These are phyloP conservation scores for Pterulicium gracile DNA, from an alignment of 1,284 basidiomycete genomes.

Conservation along the genomic window DNA sequence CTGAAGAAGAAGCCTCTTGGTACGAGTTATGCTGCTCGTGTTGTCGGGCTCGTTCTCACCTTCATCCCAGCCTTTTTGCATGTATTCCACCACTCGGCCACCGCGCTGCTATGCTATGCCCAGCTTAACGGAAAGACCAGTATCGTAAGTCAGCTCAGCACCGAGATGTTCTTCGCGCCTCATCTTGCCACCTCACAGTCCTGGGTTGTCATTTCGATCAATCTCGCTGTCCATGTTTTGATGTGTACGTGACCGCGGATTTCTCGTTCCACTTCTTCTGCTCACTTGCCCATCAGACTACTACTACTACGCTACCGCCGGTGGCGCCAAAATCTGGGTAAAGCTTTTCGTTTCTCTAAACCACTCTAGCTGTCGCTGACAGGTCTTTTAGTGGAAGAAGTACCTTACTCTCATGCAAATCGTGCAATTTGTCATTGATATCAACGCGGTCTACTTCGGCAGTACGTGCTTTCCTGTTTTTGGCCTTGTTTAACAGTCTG, in stretches of 20 bases:
- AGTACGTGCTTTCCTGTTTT: slow-evolving; percentile 44
- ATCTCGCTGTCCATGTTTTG: slow-evolving; percentile 91
- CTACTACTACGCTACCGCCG: slow-evolving; percentile 95
- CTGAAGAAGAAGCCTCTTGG: slow-evolving; percentile 96
- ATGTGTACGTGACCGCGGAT: slow-evolving; percentile 68
- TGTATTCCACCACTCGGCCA: slow-evolving; percentile 99
- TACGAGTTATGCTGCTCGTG: slow-evolving; percentile 25
- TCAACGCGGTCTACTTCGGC: slow-evolving; percentile 86
- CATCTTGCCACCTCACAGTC: slow-evolving; percentile 42
- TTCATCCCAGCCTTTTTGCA: slow-evolving; percentile 76
- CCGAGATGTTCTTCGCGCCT: slow-evolving; percentile 1
- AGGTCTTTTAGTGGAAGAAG: slow-evolving; percentile 77
- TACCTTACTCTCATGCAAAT: slow-evolving; percentile 96
- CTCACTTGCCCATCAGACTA: too few species aligned
- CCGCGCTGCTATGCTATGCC: slow-evolving; percentile 88
- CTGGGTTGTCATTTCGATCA: slow-evolving; percentile 93
- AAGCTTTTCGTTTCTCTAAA: slow-evolving; percentile 16
- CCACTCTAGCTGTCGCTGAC: slow-evolving; percentile 7
- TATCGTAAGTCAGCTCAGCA: slow-evolving; percentile 68
- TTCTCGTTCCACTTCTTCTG: slow-evolving; percentile 6
- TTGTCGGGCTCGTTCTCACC: slow-evolving; percentile 1
- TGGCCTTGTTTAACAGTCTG: slow-evolving; percentile 11
- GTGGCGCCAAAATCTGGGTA: slow-evolving; percentile 93
- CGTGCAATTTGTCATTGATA: slow-evolving; percentile 86
- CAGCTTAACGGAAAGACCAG: slow-evolving; percentile 91